phyloP scores from a whole-genome alignment of 1,139 yeast genomes.

The Debaryomyces nepalensis region DNA sequence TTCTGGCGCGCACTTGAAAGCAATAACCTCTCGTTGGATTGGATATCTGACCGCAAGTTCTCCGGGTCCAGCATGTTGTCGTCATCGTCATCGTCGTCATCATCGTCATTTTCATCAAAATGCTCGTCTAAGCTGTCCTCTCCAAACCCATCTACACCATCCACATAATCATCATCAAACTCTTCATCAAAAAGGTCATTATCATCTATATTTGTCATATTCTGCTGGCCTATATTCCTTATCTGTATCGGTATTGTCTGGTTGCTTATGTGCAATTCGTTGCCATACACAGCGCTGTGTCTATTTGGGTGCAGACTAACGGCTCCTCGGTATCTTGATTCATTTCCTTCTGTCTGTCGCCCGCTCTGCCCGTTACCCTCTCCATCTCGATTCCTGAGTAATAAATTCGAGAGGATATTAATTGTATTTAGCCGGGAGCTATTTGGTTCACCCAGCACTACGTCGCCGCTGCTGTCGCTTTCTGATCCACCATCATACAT shows the following conservation, averaged over 20 bases:
- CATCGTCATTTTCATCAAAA: slow-evolving; percentile 12
- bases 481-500: background rate
- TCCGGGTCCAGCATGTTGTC: slow-evolving; percentile 16
- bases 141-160: slow-evolving; percentile 12
- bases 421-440: slow-evolving; percentile 14
- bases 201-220: slow-evolving; percentile 14
- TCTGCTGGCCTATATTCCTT: slow-evolving; percentile 16
- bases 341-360: no score
- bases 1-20: slow-evolving; percentile 37
- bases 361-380: background rate
- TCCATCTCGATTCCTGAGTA: slow-evolving; percentile 10
- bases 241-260: slow-evolving; percentile 15
- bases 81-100: slow-evolving; percentile 9
- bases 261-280: slow-evolving; percentile 17
- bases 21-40: slow-evolving; percentile 29
- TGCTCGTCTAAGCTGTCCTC: slow-evolving; percentile 12
- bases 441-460: background rate
- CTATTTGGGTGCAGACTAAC: slow-evolving; percentile 9
- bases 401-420: slow-evolving; percentile 15
- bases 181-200: slow-evolving; percentile 16
- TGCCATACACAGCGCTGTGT: slow-evolving; percentile 13
- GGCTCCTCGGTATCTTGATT: no score
- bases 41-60: slow-evolving; percentile 21
- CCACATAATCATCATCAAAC: slow-evolving; percentile 16
- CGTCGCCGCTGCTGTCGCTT: background rate